A percentile compares a stretch with the other conserved stretches of the same genome.
These are phyloP conservation scores for Beverwykella pulmonaria DNA, from an alignment of 495 filamentous ascomycete genomes.

Conservation along the genomic window DNA sequence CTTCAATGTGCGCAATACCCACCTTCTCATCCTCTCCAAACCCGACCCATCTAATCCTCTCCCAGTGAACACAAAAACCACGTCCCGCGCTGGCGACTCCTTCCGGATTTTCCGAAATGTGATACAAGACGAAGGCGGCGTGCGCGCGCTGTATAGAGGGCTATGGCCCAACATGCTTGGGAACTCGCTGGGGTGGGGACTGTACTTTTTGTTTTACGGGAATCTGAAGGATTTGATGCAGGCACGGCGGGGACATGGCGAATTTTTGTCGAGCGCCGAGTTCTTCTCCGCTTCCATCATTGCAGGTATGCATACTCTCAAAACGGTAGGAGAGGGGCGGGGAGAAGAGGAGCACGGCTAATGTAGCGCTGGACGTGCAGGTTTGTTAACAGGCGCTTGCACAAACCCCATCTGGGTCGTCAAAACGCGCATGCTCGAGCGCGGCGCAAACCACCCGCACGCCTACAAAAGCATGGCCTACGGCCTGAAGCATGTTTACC, in stretches of 20 bases:
- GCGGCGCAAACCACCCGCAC: constrained; percentile 67
- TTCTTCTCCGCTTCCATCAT: constrained; percentile 80
- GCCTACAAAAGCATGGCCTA: constrained; percentile 78
- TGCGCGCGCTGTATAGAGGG: constrained; percentile 80
- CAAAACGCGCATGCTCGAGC: constrained; percentile 95
- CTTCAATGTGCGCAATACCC: constrained; percentile 69
- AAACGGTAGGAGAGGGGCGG: neutral
- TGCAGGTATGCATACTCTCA: constrained; percentile 59
- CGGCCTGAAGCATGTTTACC: constrained; percentile 66
- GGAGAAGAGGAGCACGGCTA: neutral
- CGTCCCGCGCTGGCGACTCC: constrained; percentile 56
- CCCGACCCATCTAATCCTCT: neutral
- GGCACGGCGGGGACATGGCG: constrained; percentile 24
- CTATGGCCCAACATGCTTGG: constrained; percentile 87
- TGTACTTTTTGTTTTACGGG: constrained; percentile 82
- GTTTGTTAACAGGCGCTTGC: constrained; percentile 69
- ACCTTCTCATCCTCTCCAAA: neutral
- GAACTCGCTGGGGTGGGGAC: constrained; percentile 85
- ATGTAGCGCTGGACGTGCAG: constrained; percentile 43
- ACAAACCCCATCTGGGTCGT: constrained; percentile 99
- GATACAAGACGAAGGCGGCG: constrained; percentile 57
- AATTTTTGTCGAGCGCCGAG: constrained; percentile 66
- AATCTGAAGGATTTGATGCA: constrained; percentile 57
- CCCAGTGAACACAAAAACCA: constrained; percentile 37
- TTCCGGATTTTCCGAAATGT: constrained; percentile 60